Evolutionary conservation across 441 rosid species (phyloP), one percentile per base, ranked within the genome.

Genomic region (Gossypium lobatum): DNA sequence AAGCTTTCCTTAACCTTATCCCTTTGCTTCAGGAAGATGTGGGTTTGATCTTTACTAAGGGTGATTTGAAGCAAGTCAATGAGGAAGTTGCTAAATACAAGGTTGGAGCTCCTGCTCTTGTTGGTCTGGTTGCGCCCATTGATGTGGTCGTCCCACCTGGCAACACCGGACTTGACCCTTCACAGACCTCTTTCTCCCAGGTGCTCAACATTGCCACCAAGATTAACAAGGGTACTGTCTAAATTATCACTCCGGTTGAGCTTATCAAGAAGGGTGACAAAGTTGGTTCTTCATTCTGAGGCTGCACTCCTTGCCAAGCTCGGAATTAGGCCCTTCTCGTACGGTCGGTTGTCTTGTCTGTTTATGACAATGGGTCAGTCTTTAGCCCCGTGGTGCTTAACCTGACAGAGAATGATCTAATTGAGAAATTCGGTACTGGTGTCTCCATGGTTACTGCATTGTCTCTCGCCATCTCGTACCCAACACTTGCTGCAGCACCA

Each of bases 11-110:
- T 28, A 89, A 73, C 73, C 93, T 95, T 58, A 75, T 91, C 62
- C 95, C 97, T 3, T 97, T 91, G 20, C 98, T 95, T 37, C 97
- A 90, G 97, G 98, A 0, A 95, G 42, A 95, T 76, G 97, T 93
- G 20, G 98, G 98, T 0, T 78, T 95, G 84, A 91, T 74, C 55
- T 74, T 74, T 58, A 74, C 77, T 3, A 65, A 81, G 20, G 85
- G 99, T 72, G 99, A 95, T 73, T 77, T 95, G 81, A 95, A 93
- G 80, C 97, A 95, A 87, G 97, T 93, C 53, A 90, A 93, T 1
- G 97, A 91, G 66, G 97, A 88, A 76, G 98, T 95, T 70, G 92
- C 90, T 25, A 93, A 93, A 87, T 93, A 91, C 86, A 93, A 93
- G 95, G 94, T 92, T 37, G 42, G 42, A 37, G 42, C 42, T 37